These are phyloP conservation scores for Pseudoscleropodium purum DNA, from an alignment of 225 moss, liverwort and hornwort genomes.

Conservation along the genomic window DNA sequence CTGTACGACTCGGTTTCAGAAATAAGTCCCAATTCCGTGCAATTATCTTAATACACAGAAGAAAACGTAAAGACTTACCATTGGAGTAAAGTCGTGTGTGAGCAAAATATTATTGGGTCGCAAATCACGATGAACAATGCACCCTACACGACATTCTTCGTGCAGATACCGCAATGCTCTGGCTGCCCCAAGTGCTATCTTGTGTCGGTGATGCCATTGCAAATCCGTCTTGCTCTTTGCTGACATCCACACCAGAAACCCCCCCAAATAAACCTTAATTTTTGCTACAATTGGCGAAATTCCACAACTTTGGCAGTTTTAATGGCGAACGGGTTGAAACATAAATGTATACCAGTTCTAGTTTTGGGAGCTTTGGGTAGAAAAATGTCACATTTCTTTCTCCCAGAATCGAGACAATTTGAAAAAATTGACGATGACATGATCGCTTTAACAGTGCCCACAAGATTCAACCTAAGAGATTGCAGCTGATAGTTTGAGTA, in stretches of 20 bases:
- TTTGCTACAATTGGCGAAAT: background rate
- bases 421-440: background rate
- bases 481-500: background rate
- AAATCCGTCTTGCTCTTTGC: conserved; percentile 19
- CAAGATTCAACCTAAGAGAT: background rate
- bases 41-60: background rate
- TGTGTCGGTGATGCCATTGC: conserved; percentile 27
- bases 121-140: conserved; percentile 49
- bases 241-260: background rate
- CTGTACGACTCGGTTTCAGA: background rate
- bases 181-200: conserved; percentile 37
- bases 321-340: background rate
- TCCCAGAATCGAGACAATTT: background rate
- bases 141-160: conserved; percentile 47
- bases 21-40: background rate
- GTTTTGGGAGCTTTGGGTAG: background rate
- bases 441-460: background rate
- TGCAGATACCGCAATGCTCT: conserved; percentile 39
- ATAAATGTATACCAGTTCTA: no score
- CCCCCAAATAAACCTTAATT: background rate
- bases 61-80: conserved; percentile 4
- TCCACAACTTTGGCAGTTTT: background rate
- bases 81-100: conserved; percentile 46
- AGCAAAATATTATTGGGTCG: conserved; percentile 43
- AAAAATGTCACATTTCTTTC: background rate